These are phyloP conservation scores for Exophiala mesophila DNA, from an alignment of 2,329 filamentous ascomycete species.

Conservation along the genomic window DNA sequence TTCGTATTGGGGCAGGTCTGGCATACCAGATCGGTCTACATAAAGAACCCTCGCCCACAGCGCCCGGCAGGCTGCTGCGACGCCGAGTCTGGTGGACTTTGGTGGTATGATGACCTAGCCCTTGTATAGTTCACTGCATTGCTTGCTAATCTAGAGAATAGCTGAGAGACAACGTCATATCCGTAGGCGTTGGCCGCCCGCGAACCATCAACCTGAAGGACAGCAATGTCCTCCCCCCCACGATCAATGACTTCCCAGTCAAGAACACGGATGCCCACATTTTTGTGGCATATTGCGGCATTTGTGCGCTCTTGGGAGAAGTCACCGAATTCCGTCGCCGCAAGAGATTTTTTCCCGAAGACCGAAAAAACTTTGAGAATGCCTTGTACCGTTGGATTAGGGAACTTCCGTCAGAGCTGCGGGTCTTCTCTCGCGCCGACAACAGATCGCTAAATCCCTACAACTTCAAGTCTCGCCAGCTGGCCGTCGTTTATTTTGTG, in stretches of 20 bases:
- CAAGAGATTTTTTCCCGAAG: constrained; percentile 18
- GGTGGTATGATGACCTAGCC: constrained; percentile 1
- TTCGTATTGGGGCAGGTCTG: constrained; percentile 9
- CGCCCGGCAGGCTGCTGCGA: constrained; percentile 5
- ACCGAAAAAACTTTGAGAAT: neutral
- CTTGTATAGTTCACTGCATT: too few relatives aligned
- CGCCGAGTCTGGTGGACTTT: constrained; percentile 17
- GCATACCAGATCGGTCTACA: constrained; percentile 15
- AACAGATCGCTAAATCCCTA: constrained; percentile 16
- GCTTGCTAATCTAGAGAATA: too few relatives aligned
- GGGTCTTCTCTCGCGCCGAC: neutral
- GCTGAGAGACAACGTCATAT: constrained; percentile 9
- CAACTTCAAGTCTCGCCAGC: constrained; percentile 38
- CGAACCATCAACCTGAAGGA: constrained; percentile 10
- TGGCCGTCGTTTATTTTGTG: constrained; percentile 35
- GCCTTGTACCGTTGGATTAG: constrained; percentile 1
- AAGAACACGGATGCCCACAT: constrained; percentile 9
- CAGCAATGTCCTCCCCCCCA: constrained; percentile 8
- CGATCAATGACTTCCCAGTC: constrained; percentile 11
- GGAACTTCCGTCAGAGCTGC: neutral
- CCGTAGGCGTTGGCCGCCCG: constrained; percentile 9
- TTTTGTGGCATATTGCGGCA: constrained; percentile 8
- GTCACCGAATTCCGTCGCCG: constrained; percentile 28
- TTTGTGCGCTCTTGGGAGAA: constrained; percentile 22
- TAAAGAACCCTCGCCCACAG: constrained; percentile 7